Base-by-base conservation (phyloP, 441 rosid genomes). In the Dalechampia spathulata region DNA sequence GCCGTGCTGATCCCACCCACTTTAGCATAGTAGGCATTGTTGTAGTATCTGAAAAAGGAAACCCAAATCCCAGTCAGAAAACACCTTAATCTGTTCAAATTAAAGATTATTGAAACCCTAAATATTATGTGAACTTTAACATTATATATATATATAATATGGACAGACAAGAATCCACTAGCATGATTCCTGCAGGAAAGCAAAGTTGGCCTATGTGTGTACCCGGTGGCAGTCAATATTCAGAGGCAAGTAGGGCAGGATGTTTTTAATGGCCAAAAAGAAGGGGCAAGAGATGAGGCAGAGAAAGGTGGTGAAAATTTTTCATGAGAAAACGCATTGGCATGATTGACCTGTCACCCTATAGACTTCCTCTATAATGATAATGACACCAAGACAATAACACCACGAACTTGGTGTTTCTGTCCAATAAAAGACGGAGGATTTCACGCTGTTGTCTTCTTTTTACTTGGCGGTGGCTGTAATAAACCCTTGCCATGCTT, bases 1-100 rank as follows among this genome's bases (percentile, higher is more conserved):
- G 67, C 69, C 36, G 67, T 87, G 82, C 90, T 85, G 66, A 90
- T 79, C 25, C 96, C 96, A 40, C 98, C 94, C 43, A 90, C 81
- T 68, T 79, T 83, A 11, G 96, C 98, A 62, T 85, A 87, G 61
- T 74, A 82, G 0, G 85, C 90, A 63, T 90, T 90, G 72, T 80
- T 87, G 78, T 83, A 90, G 61, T 79, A 76, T 67, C 92, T 90
- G 81, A 2, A 57, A 47, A 17, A 8, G 1, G 47, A 11, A 44
- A 4, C 3, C 13, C 12, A 20, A 19, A 48, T 16, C 21, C 4
- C 3, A 1, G 6, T 2, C 12, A 3, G 14, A 34, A 38, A 38
- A 38, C 16, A 6, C n/a, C n/a, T n/a, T n/a, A n/a, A n/a, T n/a
- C n/a, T n/a, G n/a, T n/a, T n/a, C n/a, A n/a, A n/a, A 45, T 21